These are phyloP conservation scores for Hondaea fermentalgiana DNA, from an alignment of 108 stramenopile species.

Conservation along the genomic window DNA sequence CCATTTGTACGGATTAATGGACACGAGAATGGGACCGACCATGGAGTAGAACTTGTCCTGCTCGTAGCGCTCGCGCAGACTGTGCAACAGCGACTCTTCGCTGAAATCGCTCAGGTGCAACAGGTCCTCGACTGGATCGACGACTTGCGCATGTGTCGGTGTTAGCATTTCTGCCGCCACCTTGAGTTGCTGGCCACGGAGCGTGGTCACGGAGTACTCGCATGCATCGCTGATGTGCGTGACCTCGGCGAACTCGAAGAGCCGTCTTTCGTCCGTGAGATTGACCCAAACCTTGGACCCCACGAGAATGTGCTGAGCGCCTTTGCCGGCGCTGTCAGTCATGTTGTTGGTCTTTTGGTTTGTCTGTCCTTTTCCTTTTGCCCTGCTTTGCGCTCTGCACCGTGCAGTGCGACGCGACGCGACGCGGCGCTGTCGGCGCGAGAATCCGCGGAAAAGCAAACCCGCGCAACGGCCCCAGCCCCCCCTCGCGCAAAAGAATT, in stretches of 20 bases:
- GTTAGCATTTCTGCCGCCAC: not conserved
- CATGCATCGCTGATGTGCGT: not conserved
- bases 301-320: not conserved
- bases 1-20: conserved; percentile 84
- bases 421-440: too few relatives aligned
- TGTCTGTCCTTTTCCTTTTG: too few relatives aligned
- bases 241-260: not conserved
- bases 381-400: too few relatives aligned
- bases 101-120: conserved; percentile 53
- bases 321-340: too few relatives aligned
- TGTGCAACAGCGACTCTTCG: conserved; percentile 50
- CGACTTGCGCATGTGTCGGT: not conserved
- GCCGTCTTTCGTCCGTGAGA: not conserved
- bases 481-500: too few relatives aligned
- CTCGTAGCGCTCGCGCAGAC: conserved; percentile 41
- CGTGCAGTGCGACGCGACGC: too few relatives aligned
- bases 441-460: too few relatives aligned
- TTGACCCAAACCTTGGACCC: not conserved
- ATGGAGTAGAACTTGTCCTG: conserved; percentile 86
- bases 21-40: conserved; percentile 95
- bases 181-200: not conserved
- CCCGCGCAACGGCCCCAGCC: too few relatives aligned
- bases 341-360: too few relatives aligned
- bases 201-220: not conserved
- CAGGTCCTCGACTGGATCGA: conserved; percentile 38